Base-by-base conservation (phyloP, 345 rosid genomes). In the Viola odorata region DNA sequence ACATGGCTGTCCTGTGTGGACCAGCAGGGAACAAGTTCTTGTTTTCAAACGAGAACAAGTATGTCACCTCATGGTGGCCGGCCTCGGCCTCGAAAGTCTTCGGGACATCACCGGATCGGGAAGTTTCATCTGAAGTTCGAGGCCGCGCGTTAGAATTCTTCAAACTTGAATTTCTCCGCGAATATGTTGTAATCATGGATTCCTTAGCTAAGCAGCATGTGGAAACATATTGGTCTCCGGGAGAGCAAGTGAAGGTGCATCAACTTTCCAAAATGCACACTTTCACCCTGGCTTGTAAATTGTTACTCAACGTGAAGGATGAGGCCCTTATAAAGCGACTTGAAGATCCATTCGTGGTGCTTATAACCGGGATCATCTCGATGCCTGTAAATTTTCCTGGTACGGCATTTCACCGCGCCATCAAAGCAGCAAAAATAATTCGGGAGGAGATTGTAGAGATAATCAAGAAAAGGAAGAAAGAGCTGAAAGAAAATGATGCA, bases 51-150 rank as follows among this genome's bases (percentile, higher is more conserved):
- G 85, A 81, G 56, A 70, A 71, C 53, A 81, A 73, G 48, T 62
- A 70, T 0, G 81, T 81, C 23, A 64, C 45, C 2, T 50, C 77
- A 1, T 75, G 85, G 82, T 81, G 78, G 82, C 82, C 80, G 0
- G 74, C 66, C 41, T 71, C 82, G 0, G 80, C 78, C 0, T 17
- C 78, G 47, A 81, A 78, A 53, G 61, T 78, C 53, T 76, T 81
- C 57, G 80, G 80, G 10, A 67, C 75, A 15, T 75, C 85, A 0
- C 62, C 12, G 7, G 36, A 63, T 78, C 61, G 55, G 82, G 12
- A 50, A 45, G 50, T 45, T 45, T 15, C 73, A 75, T 0, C 69
- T 69, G 11, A 71, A 58, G 37, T n/a, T n/a, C n/a, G n/a, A n/a
- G n/a, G n/a, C n/a, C n/a, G n/a, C n/a, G n/a, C n/a, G n/a, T n/a